phyloP scores from a whole-genome alignment of 2,329 filamentous ascomycete genomes.

The Hymenoscyphus infarciens region DNA sequence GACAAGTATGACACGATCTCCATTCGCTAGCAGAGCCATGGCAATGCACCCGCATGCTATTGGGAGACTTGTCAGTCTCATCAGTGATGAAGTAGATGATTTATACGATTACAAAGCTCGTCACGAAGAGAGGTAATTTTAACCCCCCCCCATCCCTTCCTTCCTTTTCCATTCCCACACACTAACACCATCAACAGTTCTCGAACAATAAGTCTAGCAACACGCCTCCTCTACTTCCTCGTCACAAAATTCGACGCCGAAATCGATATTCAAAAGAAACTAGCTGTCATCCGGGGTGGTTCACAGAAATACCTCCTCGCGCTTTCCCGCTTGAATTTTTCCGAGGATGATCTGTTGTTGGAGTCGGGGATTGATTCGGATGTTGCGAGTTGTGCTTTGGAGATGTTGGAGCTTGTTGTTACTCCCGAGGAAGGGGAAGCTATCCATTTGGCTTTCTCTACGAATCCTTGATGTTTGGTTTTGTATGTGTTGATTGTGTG shows the following conservation, averaged over 20 bases:
- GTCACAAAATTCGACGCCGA: constrained; percentile 56
- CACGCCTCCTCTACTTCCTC: constrained; percentile 58
- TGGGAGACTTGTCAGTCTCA: constrained; percentile 69
- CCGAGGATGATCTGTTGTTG: constrained; percentile 70
- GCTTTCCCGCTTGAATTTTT: constrained; percentile 80
- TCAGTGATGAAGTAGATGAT: constrained; percentile 67
- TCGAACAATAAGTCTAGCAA: constrained; percentile 54
- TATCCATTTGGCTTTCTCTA: constrained; percentile 32
- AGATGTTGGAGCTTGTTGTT: constrained; percentile 74
- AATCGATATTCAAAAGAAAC: constrained; percentile 67
- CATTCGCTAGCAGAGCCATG: constrained; percentile 62
- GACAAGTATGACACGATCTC: constrained; percentile 57
- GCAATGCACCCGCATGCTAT: constrained; percentile 66
- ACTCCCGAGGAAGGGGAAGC: constrained; percentile 75
- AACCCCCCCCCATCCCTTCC: constrained; percentile 12
- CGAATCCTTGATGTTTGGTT: not conserved
- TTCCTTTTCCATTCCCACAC: not conserved
- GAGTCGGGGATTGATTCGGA: constrained; percentile 75
- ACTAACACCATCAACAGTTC: constrained; percentile 30
- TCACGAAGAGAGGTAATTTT: constrained; percentile 42
- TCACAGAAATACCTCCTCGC: constrained; percentile 79
- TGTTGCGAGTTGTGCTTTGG: constrained; percentile 75
- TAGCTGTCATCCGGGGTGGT: constrained; percentile 66
- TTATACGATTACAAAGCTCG: constrained; percentile 48
- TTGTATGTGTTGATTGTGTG: not conserved